phyloP scores from a whole-genome alignment of 108 stramenopile species.

The Skeletonema potamos region DNA sequence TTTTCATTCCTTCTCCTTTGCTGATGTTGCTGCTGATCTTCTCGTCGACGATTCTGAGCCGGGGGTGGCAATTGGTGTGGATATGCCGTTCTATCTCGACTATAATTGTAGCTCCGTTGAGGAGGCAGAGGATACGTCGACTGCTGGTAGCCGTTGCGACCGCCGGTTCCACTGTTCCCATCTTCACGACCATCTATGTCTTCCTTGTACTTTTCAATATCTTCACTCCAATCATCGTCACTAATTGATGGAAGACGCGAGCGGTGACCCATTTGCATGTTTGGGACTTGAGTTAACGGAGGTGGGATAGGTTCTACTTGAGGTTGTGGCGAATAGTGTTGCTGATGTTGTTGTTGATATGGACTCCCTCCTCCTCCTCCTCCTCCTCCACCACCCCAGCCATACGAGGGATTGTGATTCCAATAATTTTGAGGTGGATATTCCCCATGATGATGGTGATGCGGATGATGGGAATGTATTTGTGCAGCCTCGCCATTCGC shows the following conservation, averaged over 20 bases:
- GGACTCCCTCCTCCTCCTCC: not conserved
- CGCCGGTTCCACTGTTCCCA: not conserved
- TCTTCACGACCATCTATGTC: not conserved
- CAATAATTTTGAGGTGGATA: conserved; percentile 1
- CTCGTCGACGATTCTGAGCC: conserved; percentile 4
- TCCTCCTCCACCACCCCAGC: not conserved
- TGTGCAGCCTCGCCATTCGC: conserved; percentile 11
- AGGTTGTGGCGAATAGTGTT: conserved; percentile 23
- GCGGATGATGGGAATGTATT: not conserved
- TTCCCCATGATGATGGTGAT: not conserved
- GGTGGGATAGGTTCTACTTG: conserved; percentile 12
- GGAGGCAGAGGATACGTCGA: conserved; percentile 5
- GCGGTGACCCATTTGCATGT: conserved; percentile 15
- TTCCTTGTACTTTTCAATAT: conserved; percentile 6
- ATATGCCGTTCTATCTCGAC: conserved; percentile 9
- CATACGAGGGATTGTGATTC: not conserved
- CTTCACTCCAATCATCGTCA: conserved; percentile 36
- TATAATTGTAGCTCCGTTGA: conserved; percentile 8
- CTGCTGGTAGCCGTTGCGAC: conserved; percentile 6
- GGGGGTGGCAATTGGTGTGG: conserved; percentile 1
- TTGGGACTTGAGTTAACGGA: conserved; percentile 21
- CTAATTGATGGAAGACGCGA: conserved; percentile 25
- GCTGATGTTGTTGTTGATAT: conserved; percentile 7
- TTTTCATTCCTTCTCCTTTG: not conserved
- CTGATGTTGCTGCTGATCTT: conserved; percentile 20